Conservation (phyloP, 306 rosid genomes). For the Fragaria ananassa region DNA sequence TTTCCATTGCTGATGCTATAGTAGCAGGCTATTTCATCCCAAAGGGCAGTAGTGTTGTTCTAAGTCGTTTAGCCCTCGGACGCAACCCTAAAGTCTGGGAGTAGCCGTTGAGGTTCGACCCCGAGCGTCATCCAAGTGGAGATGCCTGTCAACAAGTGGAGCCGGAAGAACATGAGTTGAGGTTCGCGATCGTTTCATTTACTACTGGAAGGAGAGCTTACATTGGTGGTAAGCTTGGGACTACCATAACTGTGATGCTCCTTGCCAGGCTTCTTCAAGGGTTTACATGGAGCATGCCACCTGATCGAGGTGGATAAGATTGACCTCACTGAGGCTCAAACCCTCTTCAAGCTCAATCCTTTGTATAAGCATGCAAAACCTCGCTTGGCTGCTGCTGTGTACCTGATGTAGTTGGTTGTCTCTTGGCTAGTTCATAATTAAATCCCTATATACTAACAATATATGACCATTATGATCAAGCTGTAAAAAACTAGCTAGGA, state of each 20-base stretch:
- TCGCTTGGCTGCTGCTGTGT: constrained; percentile 16
- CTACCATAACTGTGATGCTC: constrained; percentile 35
- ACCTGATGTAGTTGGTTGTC: not conserved
- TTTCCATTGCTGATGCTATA: constrained; percentile 16
- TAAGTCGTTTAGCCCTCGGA: constrained; percentile 35
- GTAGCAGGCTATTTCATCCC: constrained; percentile 39
- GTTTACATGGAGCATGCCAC: constrained; percentile 37
- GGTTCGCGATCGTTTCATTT: constrained; percentile 35
- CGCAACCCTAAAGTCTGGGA: constrained; percentile 36
- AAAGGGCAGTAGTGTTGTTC: constrained; percentile 42
- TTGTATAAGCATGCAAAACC: constrained; percentile 7
- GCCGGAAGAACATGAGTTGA: constrained; percentile 23
- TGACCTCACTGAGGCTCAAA: constrained; percentile 10
- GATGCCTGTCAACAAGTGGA: not conserved
- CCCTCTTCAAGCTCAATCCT: constrained; percentile 9
- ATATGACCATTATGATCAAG: too few relatives aligned
- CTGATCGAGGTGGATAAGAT: constrained; percentile 9
- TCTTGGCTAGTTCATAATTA: too few relatives aligned
- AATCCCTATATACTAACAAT: too few relatives aligned
- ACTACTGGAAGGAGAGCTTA: constrained; percentile 43
- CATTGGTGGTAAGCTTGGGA: constrained; percentile 34
- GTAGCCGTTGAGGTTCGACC: constrained; percentile 33
- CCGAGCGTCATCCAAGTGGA: constrained; percentile 26
- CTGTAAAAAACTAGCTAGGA: too few relatives aligned
- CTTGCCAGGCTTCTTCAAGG: constrained; percentile 46